A percentile compares a stretch with the other conserved stretches of the same genome.
phyloP scores from a whole-genome alignment of 192 early-diverging fungal species.

The Umbelopsis vinacea region DNA sequence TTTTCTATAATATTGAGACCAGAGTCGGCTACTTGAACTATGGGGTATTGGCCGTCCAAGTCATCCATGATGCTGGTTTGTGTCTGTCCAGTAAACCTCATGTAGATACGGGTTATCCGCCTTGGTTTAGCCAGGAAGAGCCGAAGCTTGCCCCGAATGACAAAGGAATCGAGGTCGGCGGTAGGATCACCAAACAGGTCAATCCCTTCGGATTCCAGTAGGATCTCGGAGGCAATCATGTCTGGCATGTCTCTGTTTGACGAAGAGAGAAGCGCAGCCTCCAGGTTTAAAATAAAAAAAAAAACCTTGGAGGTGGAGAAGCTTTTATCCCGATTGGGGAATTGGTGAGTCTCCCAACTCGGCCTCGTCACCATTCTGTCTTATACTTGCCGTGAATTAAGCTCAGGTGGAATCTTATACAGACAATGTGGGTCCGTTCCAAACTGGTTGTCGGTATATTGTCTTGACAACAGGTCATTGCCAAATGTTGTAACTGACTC shows the following conservation, averaged over 20 bases:
- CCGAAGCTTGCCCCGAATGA: neutral
- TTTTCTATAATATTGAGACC: neutral
- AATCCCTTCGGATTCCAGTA: slow-evolving; percentile 12
- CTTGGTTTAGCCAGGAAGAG: slow-evolving; percentile 12
- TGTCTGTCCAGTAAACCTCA: neutral
- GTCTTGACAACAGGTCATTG: too few relatives aligned
- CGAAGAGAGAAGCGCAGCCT: neutral
- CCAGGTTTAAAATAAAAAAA: neutral
- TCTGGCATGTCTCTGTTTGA: neutral
- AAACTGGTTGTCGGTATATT: too few relatives aligned
- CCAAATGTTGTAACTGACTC: too few relatives aligned
- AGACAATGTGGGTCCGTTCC: too few relatives aligned
- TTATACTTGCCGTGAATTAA: too few relatives aligned
- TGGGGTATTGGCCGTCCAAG: slow-evolving; percentile 13
- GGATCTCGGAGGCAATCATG: slow-evolving; percentile 16
- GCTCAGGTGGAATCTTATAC: too few relatives aligned
- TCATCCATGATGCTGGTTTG: neutral
- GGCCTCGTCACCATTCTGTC: too few relatives aligned
- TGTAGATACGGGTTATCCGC: neutral
- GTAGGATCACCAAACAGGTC: slow-evolving; percentile 12
- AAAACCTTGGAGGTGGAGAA: neutral
- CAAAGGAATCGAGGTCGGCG: neutral
- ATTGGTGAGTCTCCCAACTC: too few relatives aligned
- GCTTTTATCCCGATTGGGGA: neutral
- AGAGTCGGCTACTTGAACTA: neutral